Conservation (phyloP, 345 rosid genomes). For the Eucalyptus polybractea region DNA sequence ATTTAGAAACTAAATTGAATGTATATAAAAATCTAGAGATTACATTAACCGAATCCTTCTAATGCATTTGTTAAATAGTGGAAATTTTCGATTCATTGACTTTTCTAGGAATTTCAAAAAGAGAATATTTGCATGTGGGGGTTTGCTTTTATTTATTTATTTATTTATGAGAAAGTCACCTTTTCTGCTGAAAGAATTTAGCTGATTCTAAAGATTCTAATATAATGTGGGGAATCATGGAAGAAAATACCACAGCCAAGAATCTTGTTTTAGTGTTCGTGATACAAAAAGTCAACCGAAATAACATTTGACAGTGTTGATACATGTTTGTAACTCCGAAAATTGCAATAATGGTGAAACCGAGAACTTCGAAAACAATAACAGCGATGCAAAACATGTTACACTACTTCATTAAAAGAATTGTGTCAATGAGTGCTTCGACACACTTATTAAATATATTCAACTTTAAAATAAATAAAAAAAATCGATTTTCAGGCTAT, state of each 20-base stretch:
- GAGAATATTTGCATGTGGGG: neutral
- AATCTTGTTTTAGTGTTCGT: neutral
- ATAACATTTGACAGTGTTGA: neutral
- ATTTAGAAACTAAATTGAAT: rapidly evolving
- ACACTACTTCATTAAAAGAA: neutral
- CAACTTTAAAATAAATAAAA: no score
- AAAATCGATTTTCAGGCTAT: neutral
- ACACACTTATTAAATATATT: neutral
- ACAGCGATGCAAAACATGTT: rapidly evolving
- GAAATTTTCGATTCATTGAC: neutral
- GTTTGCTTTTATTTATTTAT: neutral
- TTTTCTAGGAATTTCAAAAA: neutral
- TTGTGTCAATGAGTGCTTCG: neutral
- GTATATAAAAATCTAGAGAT: no score
- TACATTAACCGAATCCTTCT: no score
- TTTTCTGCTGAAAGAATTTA: neutral
- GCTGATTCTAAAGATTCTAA: neutral
- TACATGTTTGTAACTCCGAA: neutral
- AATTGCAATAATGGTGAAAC: neutral
- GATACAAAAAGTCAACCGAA: neutral
- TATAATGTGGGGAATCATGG: neutral
- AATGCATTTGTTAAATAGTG: neutral
- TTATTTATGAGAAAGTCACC: neutral
- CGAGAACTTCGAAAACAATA: neutral
- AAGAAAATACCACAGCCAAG: neutral